These are phyloP conservation scores for Xylaria nigripes DNA, from an alignment of 495 filamentous ascomycete genomes.

Conservation along the genomic window DNA sequence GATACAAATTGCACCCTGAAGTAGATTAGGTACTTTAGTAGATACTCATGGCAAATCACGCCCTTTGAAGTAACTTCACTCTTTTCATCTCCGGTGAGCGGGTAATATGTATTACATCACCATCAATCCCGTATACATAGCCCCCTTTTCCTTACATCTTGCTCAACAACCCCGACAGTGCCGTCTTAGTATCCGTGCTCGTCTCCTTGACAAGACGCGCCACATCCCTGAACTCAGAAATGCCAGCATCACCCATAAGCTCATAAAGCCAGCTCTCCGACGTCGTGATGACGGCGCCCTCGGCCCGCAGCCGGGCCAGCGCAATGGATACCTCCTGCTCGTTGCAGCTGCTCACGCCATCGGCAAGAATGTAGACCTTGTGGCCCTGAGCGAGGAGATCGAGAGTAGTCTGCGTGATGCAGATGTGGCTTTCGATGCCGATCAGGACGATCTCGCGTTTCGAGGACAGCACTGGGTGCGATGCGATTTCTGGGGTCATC, in stretches of 20 bases:
- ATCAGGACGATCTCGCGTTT: conserved; percentile 52
- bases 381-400: conserved; percentile 70
- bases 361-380: conserved; percentile 80
- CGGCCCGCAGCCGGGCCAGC: conserved; percentile 61
- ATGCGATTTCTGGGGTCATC: conserved; percentile 39
- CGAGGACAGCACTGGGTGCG: not conserved
- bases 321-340: conserved; percentile 72
- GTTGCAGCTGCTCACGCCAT: conserved; percentile 84
- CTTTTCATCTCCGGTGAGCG: no score
- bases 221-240: conserved; percentile 65
- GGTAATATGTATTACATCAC: not conserved
- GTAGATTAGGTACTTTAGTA: no score
- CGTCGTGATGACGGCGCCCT: conserved; percentile 72
- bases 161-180: conserved; percentile 54
- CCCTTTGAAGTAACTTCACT: no score
- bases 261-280: conserved; percentile 93
- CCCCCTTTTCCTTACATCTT: conserved; percentile 47
- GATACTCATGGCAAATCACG: no score
- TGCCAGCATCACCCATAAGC: conserved; percentile 77
- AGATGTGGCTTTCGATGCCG: conserved; percentile 92
- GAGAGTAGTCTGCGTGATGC: conserved; percentile 84
- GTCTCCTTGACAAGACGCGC: conserved; percentile 73
- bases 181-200: conserved; percentile 54
- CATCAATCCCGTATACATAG: no score
- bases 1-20: no score